Evolutionary conservation across 108 stramenopile genomes (phyloP).

Genomic region (Discostella pseudostelligera): DNA sequence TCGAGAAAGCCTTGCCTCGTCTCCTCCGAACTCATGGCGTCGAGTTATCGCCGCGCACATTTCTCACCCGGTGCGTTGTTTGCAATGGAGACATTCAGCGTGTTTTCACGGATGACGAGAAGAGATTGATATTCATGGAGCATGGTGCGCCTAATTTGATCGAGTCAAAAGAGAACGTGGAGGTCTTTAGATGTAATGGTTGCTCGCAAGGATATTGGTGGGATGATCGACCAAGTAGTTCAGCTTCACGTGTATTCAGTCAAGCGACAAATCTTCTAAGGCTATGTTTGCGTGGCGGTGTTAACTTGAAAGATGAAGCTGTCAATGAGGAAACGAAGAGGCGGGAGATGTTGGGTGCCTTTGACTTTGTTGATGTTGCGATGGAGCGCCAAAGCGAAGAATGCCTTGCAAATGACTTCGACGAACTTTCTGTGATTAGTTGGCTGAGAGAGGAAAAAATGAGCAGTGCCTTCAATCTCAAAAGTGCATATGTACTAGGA

Average conservation of each 20-base stretch:
- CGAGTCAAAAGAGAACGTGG: constrained; percentile 43
- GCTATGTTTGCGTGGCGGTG: constrained; percentile 69
- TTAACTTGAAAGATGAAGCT: constrained; percentile 43
- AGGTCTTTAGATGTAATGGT: constrained; percentile 69
- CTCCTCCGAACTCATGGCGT: constrained; percentile 76
- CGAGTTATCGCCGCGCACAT: constrained; percentile 54
- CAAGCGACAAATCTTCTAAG: constrained; percentile 68
- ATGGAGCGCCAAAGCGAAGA: constrained; percentile 32
- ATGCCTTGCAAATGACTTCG: neutral
- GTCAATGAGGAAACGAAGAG: constrained; percentile 15
- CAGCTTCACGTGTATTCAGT: constrained; percentile 75
- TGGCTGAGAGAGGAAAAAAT: constrained; percentile 76
- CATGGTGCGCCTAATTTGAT: constrained; percentile 55
- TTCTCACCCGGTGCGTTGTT: constrained; percentile 80
- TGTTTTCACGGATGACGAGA: constrained; percentile 53
- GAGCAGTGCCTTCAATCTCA: constrained; percentile 55
- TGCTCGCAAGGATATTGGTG: constrained; percentile 89
- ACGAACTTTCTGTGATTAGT: constrained; percentile 48
- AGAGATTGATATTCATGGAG: constrained; percentile 56
- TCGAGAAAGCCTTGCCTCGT: constrained; percentile 71
- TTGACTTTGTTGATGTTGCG: constrained; percentile 63
- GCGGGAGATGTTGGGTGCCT: constrained; percentile 60
- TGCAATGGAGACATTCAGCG: constrained; percentile 79
- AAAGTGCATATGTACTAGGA: constrained; percentile 59
- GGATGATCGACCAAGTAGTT: constrained; percentile 71